These are phyloP conservation scores for Phytophthora agathidicida DNA, from an alignment of 352 stramenopile genomes.

Conservation along the genomic window DNA sequence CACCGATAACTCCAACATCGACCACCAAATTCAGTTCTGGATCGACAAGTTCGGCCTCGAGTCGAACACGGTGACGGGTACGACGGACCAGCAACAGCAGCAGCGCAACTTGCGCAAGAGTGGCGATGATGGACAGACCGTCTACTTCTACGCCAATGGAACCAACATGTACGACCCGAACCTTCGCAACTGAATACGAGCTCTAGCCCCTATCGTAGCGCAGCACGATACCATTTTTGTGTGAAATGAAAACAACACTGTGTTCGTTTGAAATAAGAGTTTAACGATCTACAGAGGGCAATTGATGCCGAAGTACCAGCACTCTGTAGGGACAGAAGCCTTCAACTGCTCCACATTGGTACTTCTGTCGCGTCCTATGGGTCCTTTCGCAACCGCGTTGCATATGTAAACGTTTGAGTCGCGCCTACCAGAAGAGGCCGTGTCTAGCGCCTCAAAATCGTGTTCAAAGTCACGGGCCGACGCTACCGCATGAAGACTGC, in stretches of 20 bases:
- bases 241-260: too few relatives aligned
- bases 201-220: too few relatives aligned
- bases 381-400: neutral
- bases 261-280: too few relatives aligned
- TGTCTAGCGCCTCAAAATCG: neutral
- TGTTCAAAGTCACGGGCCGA: too few relatives aligned
- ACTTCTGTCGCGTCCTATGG: neutral
- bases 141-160: conserved; percentile 26
- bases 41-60: conserved; percentile 50
- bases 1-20: conserved; percentile 39
- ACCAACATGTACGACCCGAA: conserved; percentile 29
- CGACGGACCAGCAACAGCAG: conserved; percentile 13
- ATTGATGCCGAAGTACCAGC: conserved; percentile 6
- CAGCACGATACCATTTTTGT: too few relatives aligned
- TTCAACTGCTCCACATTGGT: neutral
- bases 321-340: neutral
- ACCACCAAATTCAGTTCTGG: conserved; percentile 53
- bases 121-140: conserved; percentile 8
- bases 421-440: neutral
- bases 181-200: too few relatives aligned
- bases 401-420: neutral
- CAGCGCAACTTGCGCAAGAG: too few relatives aligned
- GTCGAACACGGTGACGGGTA: conserved; percentile 17
- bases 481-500: too few relatives aligned
- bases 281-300: too few relatives aligned